Base-by-base conservation (phyloP, 805 yeast genomes). In the Martiniozyma abietophila region DNA sequence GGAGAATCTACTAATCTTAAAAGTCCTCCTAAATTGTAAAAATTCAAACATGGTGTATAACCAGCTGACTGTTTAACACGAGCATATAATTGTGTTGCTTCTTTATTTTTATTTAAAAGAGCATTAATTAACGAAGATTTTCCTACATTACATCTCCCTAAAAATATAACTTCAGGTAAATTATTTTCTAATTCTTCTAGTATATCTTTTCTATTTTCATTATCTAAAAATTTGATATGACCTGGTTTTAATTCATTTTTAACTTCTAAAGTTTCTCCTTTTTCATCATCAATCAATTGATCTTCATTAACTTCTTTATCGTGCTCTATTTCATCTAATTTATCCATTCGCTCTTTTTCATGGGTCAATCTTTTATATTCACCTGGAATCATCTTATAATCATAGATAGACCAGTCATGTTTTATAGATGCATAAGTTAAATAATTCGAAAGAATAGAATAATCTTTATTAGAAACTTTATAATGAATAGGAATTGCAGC, bases 141-240 rank as follows among this genome's bases (percentile, higher is more conserved):
- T 0, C 96, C 96, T 6, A 79, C 86, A 46, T 86, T 86, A 31
- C 94, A 79, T 42, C 83, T 23, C 0, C 96, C 96, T 29, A 86
- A 46, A 30, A 86, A 65, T 4, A 80, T 61, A 4, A 85, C 71
- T 48, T 85, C 95, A 0, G 95, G 95, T 9, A 80, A 58, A 11
- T 58, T 61, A 44, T 50, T 48, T 8, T 31, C 27, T 9, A 35
- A 41, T 79, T 33, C 35, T 25, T 34, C 38, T 9, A 35, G 34
- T 9, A 36, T 34, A 33, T 44, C 43, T 28, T 39, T 51, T 15
- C 45, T 42, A 9, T 52, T 47, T 41, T 27, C 37, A 18, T 38
- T 49, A 29, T 53, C 49, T 18, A 50, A 33, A 31, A 38, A 50
- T 12, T 44, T 53, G 16, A 40, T 41, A 14, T 52, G 56, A 21